These are phyloP conservation scores for Leccinum disarticulatum DNA, from an alignment of 768 basidiomycete genomes.

Conservation along the genomic window DNA sequence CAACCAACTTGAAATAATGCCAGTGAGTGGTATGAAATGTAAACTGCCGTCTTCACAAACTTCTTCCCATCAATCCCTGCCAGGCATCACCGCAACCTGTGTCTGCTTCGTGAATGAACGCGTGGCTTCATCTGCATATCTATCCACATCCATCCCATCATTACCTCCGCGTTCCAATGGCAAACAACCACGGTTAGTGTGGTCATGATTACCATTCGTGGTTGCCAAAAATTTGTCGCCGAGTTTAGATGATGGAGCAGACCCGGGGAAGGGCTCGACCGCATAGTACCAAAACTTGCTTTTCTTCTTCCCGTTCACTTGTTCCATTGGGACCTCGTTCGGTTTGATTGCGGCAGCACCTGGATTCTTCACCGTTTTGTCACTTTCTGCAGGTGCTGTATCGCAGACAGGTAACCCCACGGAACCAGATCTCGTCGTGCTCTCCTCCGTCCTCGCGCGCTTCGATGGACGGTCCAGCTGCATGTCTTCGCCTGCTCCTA, in stretches of 20 bases:
- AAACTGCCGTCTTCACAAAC: slow-evolving; percentile 13
- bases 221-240: slow-evolving; percentile 15
- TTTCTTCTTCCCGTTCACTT: slow-evolving; percentile 76
- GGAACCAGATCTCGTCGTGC: slow-evolving; percentile 54
- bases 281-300: slow-evolving; percentile 91
- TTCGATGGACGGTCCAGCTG: slow-evolving; percentile 57
- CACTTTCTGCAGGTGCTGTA: slow-evolving; percentile 28
- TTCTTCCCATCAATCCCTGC: slow-evolving; percentile 4
- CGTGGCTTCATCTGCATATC: slow-evolving; percentile 13
- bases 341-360: slow-evolving; percentile 70
- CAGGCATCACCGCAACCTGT: slow-evolving; percentile 13
- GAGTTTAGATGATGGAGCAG: slow-evolving; percentile 10
- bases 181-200: slow-evolving; percentile 10
- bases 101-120: slow-evolving; percentile 18
- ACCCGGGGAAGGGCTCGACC: slow-evolving; percentile 61
- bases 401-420: slow-evolving; percentile 31
- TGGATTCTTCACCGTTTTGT: slow-evolving; percentile 48
- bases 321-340: slow-evolving; percentile 71
- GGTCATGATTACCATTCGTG: slow-evolving; percentile 23
- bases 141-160: slow-evolving; percentile 27
- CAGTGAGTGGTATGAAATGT: slow-evolving; percentile 31
- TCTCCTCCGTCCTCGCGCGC: slow-evolving; percentile 78
- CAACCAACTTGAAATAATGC: slow-evolving; percentile 24
- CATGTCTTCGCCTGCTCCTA: slow-evolving; percentile 55
- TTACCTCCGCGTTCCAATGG: slow-evolving; percentile 1